Conservation (phyloP, 2,329 filamentous ascomycete genomes). For the Didymella arachidicola region DNA sequence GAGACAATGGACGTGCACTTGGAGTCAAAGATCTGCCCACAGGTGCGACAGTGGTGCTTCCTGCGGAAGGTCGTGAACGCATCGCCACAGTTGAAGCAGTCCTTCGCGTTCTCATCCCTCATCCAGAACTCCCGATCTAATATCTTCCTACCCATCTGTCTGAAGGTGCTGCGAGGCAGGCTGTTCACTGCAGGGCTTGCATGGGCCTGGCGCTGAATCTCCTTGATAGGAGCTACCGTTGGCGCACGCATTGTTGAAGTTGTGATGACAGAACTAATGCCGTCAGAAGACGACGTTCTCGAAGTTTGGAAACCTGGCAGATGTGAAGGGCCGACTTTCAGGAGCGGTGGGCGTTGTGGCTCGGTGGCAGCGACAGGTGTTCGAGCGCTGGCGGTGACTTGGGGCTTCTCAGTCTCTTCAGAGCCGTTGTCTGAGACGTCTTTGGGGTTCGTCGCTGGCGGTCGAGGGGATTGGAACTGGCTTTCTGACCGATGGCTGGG, state of each 20-base stretch:
- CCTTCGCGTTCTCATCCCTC: slow-evolving; percentile 97
- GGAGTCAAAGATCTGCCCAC: slow-evolving; percentile 97
- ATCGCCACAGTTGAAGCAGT: slow-evolving; percentile 91
- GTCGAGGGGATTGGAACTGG: slow-evolving; percentile 33
- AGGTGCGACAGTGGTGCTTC: slow-evolving; percentile 94
- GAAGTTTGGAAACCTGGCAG: slow-evolving; percentile 58
- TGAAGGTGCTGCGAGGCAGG: slow-evolving; percentile 50
- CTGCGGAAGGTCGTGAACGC: slow-evolving; percentile 92
- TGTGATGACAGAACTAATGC: slow-evolving; percentile 50
- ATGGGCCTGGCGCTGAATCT: slow-evolving; percentile 36
- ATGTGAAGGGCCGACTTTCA: slow-evolving; percentile 56
- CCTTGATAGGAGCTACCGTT: slow-evolving; percentile 42
- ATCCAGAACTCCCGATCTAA: slow-evolving; percentile 98
- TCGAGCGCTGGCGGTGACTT: slow-evolving; percentile 31
- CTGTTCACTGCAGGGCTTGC: slow-evolving; percentile 41
- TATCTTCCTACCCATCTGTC: slow-evolving; percentile 82
- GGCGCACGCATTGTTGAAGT: slow-evolving; percentile 45
- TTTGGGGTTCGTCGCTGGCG: slow-evolving; percentile 30
- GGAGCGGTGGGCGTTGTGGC: slow-evolving; percentile 51
- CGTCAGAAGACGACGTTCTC: slow-evolving; percentile 56
- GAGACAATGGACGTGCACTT: slow-evolving; percentile 94
- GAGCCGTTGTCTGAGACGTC: slow-evolving; percentile 36
- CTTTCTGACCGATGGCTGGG: slow-evolving; percentile 37
- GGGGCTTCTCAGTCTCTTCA: slow-evolving; percentile 33
- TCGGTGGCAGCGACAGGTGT: slow-evolving; percentile 38